phyloP scores from a whole-genome alignment of 306 rosid genomes.

The Quercus parvula region DNA sequence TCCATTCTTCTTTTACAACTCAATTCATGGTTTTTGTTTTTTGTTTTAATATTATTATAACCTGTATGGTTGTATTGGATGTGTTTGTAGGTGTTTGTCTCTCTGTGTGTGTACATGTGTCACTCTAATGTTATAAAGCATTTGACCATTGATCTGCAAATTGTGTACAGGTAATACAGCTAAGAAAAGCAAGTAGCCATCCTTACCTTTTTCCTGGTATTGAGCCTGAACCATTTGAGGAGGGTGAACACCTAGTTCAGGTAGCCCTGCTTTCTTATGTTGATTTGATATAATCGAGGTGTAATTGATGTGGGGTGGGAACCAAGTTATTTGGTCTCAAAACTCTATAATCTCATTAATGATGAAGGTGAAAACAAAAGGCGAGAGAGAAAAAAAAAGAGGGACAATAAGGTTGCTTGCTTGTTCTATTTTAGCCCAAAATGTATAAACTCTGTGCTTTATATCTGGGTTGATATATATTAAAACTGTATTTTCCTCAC shows the following conservation, averaged over 20 bases:
- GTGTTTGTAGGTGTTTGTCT: not conserved
- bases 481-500: conserved; percentile 9
- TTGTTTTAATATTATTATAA: no score
- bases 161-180: conserved; percentile 66
- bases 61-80: not conserved
- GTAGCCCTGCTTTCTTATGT: conserved; percentile 31
- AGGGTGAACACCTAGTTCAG: conserved; percentile 96
- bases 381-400: not conserved
- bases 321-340: not conserved
- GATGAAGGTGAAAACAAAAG: no score
- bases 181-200: conserved; percentile 92
- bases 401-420: not conserved
- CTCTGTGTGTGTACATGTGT: conserved; percentile 6
- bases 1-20: no score
- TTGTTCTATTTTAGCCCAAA: not conserved
- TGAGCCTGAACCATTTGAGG: conserved; percentile 97
- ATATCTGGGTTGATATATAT: not conserved
- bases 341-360: not conserved
- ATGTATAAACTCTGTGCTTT: not conserved
- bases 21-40: no score
- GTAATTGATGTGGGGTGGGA: not conserved
- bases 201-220: conserved; percentile 95
- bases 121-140: not conserved
- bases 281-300: not conserved
- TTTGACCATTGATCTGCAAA: conserved; percentile 10